Evolutionary conservation across 1,139 yeast species (phyloP).

Genomic region (Debaryomycetaceae sp.): DNA sequence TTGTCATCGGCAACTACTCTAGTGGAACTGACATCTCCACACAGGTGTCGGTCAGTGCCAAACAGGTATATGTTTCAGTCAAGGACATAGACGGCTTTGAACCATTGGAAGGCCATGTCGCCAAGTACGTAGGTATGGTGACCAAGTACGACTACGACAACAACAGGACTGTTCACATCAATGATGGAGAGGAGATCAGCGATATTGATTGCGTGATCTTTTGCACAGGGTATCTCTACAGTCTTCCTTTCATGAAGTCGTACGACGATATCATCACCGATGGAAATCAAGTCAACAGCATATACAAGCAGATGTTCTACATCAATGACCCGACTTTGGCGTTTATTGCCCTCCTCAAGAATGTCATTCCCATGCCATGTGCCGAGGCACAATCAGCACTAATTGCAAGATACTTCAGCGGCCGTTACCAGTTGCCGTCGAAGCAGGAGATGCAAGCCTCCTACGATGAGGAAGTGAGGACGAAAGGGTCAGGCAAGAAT

Average conservation of each 20-base stretch:
- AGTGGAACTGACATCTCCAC: slow-evolving; percentile 48
- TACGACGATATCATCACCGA: slow-evolving; percentile 23
- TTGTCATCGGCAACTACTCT: slow-evolving; percentile 46
- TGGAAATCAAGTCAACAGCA: slow-evolving; percentile 28
- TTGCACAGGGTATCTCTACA: slow-evolving; percentile 49
- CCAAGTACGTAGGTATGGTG: slow-evolving; percentile 25
- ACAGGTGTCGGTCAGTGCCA: slow-evolving; percentile 38
- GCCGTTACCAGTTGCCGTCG: slow-evolving; percentile 35
- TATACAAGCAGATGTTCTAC: slow-evolving; percentile 44
- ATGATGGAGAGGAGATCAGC: slow-evolving; percentile 19
- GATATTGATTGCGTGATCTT: slow-evolving; percentile 39
- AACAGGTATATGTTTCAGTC: slow-evolving; percentile 32
- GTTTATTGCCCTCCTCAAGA: slow-evolving; percentile 35
- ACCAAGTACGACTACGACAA: slow-evolving; percentile 23
- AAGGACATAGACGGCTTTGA: slow-evolving; percentile 13
- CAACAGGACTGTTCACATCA: slow-evolving; percentile 24
- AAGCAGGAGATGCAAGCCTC: slow-evolving; percentile 24
- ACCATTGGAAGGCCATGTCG: slow-evolving; percentile 5
- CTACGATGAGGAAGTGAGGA: slow-evolving; percentile 16
- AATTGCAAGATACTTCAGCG: slow-evolving; percentile 41
- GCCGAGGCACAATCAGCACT: slow-evolving; percentile 46
- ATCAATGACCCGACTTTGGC: slow-evolving; percentile 43
- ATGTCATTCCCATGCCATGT: slow-evolving; percentile 46
- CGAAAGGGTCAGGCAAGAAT: slow-evolving; percentile 20
- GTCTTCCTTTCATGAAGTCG: slow-evolving; percentile 38